Evolutionary conservation across 2,329 filamentous ascomycete species (phyloP).

Genomic region (Berkeleyomyces rouxiae): DNA sequence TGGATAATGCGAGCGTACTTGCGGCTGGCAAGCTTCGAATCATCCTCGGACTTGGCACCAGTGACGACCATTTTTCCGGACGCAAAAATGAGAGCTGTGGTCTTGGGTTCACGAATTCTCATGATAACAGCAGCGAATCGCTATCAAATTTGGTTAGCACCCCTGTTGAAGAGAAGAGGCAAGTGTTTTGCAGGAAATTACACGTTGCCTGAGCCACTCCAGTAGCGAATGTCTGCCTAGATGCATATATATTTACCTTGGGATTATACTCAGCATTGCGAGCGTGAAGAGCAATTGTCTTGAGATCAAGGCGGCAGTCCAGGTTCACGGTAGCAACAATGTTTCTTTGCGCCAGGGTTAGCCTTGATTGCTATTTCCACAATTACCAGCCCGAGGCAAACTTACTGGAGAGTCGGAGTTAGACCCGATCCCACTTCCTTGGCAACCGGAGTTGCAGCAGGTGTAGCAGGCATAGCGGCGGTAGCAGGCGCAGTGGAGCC

Average conservation of each 20-base stretch:
- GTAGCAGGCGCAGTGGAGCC: conserved; percentile 34
- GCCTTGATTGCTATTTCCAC: conserved; percentile 19
- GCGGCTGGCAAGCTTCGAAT: conserved; percentile 87
- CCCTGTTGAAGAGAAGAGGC: conserved; percentile 7
- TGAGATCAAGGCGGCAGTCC: conserved; percentile 90
- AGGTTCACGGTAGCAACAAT: conserved; percentile 98
- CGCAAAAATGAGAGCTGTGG: conserved; percentile 92
- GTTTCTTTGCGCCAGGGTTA: conserved; percentile 57
- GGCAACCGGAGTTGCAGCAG: conserved; percentile 74
- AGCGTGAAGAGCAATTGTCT: conserved; percentile 96
- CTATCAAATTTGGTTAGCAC: conserved; percentile 32
- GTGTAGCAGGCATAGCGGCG: conserved; percentile 52
- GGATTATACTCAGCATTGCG: conserved; percentile 98
- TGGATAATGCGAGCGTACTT: conserved; percentile 99
- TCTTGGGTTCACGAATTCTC: conserved; percentile 98
- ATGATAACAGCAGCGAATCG: conserved; percentile 99
- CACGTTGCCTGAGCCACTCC: background rate
- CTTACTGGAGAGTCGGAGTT: conserved; percentile 87
- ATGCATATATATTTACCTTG: conserved; percentile 49
- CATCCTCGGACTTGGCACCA: conserved; percentile 93
- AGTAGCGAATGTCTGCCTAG: no score
- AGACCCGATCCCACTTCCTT: conserved; percentile 72
- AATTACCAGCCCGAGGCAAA: conserved; percentile 32
- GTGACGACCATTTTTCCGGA: conserved; percentile 99
- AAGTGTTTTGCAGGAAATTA: background rate